Evolutionary conservation across 1,284 basidiomycete species (phyloP).

Genomic region (Trametes versicolor): DNA sequence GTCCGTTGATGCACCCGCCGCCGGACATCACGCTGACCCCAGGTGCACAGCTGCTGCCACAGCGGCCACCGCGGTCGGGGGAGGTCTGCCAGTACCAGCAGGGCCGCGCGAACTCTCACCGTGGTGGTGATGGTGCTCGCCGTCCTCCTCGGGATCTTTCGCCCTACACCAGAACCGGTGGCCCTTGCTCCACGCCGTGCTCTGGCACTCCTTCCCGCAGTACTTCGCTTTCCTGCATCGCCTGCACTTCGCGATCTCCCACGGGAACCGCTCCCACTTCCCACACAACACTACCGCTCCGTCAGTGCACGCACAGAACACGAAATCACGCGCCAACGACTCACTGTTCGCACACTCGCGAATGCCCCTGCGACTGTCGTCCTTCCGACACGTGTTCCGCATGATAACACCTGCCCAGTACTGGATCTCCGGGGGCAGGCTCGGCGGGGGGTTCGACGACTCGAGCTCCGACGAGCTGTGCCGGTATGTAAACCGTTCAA

Average conservation of each 20-base stretch:
- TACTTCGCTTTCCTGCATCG: slow-evolving; percentile 98
- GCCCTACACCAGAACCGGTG: slow-evolving; percentile 92
- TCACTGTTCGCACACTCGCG: slow-evolving; percentile 96
- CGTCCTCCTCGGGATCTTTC: slow-evolving; percentile 75
- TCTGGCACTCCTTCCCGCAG: slow-evolving; percentile 98
- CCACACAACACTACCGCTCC: slow-evolving; percentile 84
- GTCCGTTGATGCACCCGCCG: too few species aligned
- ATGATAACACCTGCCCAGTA: slow-evolving; percentile 99
- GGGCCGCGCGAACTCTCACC: slow-evolving; percentile 28
- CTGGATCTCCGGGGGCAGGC: slow-evolving; percentile 91
- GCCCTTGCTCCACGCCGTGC: slow-evolving; percentile 96
- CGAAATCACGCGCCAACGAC: slow-evolving; percentile 44
- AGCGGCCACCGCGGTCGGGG: too few species aligned
- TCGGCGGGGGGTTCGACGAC: slow-evolving; percentile 74
- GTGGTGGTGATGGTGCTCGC: slow-evolving; percentile 44
- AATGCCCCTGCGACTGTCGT: slow-evolving; percentile 92
- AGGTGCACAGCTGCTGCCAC: slow-evolving; percentile 1
- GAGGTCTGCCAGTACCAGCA: not conserved
- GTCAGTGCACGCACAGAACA: slow-evolving; percentile 16
- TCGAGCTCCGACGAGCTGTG: slow-evolving; percentile 84
- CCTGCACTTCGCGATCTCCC: slow-evolving; percentile 98
- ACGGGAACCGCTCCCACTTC: slow-evolving; percentile 91
- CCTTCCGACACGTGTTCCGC: slow-evolving; percentile 98
- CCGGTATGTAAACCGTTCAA: slow-evolving; percentile 96
- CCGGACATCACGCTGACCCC: slow-evolving; percentile 7